Percentiles rank a stretch among this genome's conserved stretches.
Evolutionary conservation across 1,284 basidiomycete genomes (phyloP).

Genomic region (Moniliella sp.): DNA sequence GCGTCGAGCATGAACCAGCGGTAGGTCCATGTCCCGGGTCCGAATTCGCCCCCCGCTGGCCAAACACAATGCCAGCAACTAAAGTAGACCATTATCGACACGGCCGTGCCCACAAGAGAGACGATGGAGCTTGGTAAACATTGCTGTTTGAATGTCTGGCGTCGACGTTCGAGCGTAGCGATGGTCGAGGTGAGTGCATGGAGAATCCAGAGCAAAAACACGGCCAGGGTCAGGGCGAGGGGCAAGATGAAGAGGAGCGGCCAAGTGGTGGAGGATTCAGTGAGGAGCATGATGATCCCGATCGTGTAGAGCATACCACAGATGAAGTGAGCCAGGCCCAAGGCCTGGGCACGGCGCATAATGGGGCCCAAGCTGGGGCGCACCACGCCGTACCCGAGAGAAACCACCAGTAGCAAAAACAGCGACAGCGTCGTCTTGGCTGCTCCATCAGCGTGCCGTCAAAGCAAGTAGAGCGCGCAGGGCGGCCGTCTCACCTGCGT

Average conservation of each 20-base stretch:
- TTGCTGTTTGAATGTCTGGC: constrained; percentile 25
- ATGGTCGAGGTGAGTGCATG: constrained; percentile 23
- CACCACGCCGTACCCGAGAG: constrained; percentile 31
- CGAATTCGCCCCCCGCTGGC: constrained; percentile 77
- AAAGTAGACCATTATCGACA: constrained; percentile 52
- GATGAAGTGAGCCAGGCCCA: constrained; percentile 65
- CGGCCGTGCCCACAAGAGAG: constrained; percentile 74
- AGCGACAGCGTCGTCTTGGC: no score
- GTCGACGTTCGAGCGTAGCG: constrained; percentile 17
- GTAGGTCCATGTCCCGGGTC: constrained; percentile 70
- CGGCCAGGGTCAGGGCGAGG: constrained; percentile 72
- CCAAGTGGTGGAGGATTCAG: constrained; percentile 42
- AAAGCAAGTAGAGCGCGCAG: constrained; percentile 22
- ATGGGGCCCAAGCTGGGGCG: constrained; percentile 53
- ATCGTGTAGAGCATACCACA: constrained; percentile 54
- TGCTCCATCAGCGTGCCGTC: no score
- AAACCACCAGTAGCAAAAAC: constrained; percentile 75
- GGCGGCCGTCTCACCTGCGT: constrained; percentile 10
- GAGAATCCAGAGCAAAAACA: constrained; percentile 69
- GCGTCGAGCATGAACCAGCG: constrained; percentile 92
- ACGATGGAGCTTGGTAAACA: constrained; percentile 48
- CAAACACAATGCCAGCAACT: constrained; percentile 72
- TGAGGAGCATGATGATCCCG: constrained; percentile 45
- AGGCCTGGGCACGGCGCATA: constrained; percentile 54
- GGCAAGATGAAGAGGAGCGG: constrained; percentile 50